Evolutionary conservation across 352 stramenopile species (phyloP).

Genomic region (Pythium rishiriense): DNA sequence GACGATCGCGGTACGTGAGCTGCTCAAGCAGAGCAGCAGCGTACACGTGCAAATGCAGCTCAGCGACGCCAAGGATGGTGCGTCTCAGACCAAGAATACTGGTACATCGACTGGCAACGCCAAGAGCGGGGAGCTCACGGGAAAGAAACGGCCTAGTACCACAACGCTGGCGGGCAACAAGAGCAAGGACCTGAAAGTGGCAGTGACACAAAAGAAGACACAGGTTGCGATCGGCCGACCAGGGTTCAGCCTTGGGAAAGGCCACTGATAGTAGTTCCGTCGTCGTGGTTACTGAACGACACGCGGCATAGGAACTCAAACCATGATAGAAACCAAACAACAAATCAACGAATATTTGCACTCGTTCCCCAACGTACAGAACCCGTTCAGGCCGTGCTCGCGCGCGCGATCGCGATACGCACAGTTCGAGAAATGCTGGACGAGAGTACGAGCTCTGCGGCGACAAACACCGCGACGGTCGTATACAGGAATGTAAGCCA

Average conservation of each 20-base stretch:
- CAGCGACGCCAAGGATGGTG: constrained; percentile 25
- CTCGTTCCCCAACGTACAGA: no score
- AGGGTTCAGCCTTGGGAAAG: constrained; percentile 77
- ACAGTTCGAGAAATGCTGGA: constrained; percentile 28
- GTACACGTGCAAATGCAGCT: constrained; percentile 68
- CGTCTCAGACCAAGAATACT: not conserved
- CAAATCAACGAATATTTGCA: not conserved
- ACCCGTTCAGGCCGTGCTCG: not conserved
- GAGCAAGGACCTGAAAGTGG: constrained; percentile 41
- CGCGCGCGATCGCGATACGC: not conserved
- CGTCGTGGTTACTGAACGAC: no score
- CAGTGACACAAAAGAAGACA: constrained; percentile 68
- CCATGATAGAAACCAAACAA: no score
- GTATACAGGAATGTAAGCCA: constrained; percentile 41
- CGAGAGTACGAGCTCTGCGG: constrained; percentile 45
- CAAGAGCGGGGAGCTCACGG: not conserved
- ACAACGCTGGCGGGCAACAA: constrained; percentile 22
- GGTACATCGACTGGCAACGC: no score
- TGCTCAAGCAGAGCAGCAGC: constrained; percentile 93
- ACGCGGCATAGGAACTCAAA: no score
- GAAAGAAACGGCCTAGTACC: constrained; percentile 37
- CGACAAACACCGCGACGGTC: constrained; percentile 38
- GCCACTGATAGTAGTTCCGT: no score
- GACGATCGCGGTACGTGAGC: constrained; percentile 92
- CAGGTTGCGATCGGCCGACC: constrained; percentile 79